Base-by-base conservation (phyloP, 768 basidiomycete species). In the Lepiota subincarnata region DNA sequence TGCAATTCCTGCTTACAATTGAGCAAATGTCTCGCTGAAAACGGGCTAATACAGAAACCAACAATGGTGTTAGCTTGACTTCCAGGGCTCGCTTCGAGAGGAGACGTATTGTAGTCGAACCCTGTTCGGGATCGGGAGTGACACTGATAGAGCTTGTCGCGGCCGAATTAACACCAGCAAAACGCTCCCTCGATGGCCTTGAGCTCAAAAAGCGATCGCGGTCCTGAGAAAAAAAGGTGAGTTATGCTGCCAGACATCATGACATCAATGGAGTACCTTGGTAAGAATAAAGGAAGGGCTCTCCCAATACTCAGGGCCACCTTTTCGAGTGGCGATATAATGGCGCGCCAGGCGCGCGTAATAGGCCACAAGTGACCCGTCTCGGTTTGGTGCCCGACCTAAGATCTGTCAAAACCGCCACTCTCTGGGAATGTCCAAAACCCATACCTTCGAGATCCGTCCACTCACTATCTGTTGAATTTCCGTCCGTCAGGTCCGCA, bases 401-500 rank as follows among this genome's bases (percentile, higher is more conserved):
- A 26, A 22, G 4, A 6, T 7, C 48, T 39, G 35, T 52, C 1
- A 54, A 3, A 12, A 41, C 16, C 14, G n/a, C 14, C 48, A 36
- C n/a, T 10, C 22, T 26, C 24, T 5, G 5, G 35, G 38, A n/a
- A 20, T 14, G 6, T 14, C n/a, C 19, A 36, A 48, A 13, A 42
- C 16, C 58, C 68, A 55, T 53, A 81, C 81, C 74, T 44, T 57
- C 61, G 46, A 69, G 49, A 48, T 82, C 75, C 24, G 74, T 76
- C 79, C 74, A 77, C 47, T 71, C 69, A 64, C 71, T 71, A 41
- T 79, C 78, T 11, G 79, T 75, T 41, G 72, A 76, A 51, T 70
- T 69, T 36, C 66, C 70, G 43, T 86, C 85, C 1, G 82, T 86
- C 45, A 87, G 62, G 61, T 86, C 86, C 19, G 81, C 83, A 57